These are phyloP conservation scores for Pichia rugopelliculosa DNA, from an alignment of 805 yeast genomes.

Conservation along the genomic window DNA sequence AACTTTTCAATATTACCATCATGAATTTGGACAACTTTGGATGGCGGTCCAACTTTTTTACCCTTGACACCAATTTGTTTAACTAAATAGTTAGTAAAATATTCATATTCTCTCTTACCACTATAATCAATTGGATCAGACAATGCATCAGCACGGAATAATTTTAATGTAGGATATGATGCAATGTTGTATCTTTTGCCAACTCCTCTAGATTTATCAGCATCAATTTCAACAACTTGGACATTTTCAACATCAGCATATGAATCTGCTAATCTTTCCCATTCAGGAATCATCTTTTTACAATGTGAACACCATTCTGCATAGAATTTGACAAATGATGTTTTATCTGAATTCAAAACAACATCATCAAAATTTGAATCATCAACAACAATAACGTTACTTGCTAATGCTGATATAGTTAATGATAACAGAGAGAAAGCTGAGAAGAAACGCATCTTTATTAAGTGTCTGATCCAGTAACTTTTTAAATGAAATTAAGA, in stretches of 20 bases:
- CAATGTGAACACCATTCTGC: conserved; percentile 75
- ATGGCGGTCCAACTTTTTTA: conserved; percentile 11
- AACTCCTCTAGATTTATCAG: conserved; percentile 47
- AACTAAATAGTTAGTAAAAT: conserved; percentile 43
- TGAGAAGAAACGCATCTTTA: conserved; percentile 1
- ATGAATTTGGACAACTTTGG: conserved; percentile 21
- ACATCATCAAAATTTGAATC: conserved; percentile 47
- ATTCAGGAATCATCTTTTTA: conserved; percentile 46
- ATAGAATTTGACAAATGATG: conserved; percentile 67
- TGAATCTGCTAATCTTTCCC: conserved; percentile 25
- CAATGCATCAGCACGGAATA: conserved; percentile 43
- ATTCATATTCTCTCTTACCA: conserved; percentile 45
- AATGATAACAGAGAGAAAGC: neutral
- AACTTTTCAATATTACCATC: conserved; percentile 24
- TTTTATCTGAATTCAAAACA: conserved; percentile 56
- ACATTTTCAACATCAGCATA: conserved; percentile 17
- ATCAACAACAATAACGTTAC: conserved; percentile 34
- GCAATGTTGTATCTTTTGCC: conserved; percentile 43
- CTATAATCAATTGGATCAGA: conserved; percentile 46
- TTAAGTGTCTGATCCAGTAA: no score
- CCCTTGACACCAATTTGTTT: conserved; percentile 28
- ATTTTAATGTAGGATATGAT: conserved; percentile 60
- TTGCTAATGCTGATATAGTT: conserved; percentile 2
- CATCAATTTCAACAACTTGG: conserved; percentile 45
- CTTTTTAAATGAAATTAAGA: neutral